Base-by-base conservation (phyloP, 805 yeast species). In the Metschnikowia similis region DNA sequence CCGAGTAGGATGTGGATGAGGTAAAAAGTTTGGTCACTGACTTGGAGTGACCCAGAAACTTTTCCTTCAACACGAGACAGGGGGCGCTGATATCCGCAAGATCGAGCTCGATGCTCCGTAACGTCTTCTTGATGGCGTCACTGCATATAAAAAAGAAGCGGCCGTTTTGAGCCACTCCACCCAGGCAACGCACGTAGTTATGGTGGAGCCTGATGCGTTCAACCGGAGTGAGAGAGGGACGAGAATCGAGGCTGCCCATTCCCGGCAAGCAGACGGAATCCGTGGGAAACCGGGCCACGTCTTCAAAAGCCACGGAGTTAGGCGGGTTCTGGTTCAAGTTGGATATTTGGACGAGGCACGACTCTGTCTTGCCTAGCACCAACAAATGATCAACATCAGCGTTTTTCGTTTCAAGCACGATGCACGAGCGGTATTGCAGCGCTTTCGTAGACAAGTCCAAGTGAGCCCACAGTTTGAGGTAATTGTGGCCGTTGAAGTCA, bases 21-120 rank as follows among this genome's bases (percentile, higher is more conserved):
- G 90, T 80, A 14, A 81, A 70, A 3, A 91, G 65, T 44, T 74
- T 76, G 56, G 80, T 81, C 21, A 91, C 83, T 0, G 96, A 87
- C 61, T 90, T 90, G 48, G 82, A 79, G 62, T 90, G 97, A 1
- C 98, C 98, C 1, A 95, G 89, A 48, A 85, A 80, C 56, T 85
- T 83, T 54, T 83, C 60, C 2, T 59, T 36, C 17, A 72, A 56
- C 9, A 42, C 47, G 4, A 62, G 45, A 17, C 35, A 29, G 2
- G 56, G 45, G 26, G 27, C 32, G 4, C 47, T 11, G 0, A 57
- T 11, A 6, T 44, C 35, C 6, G 46, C 21, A 32, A 64, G 56
- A 27, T 55, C 49, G 9, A 69, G 48, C 2, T 54, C 51, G 34
- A 64, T 59, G 32, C 61, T 56, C 40, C 75, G 55, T 8, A 73